These are phyloP conservation scores for Colletotrichum sp. DNA, from an alignment of 2,329 filamentous ascomycete genomes.

Conservation along the genomic window DNA sequence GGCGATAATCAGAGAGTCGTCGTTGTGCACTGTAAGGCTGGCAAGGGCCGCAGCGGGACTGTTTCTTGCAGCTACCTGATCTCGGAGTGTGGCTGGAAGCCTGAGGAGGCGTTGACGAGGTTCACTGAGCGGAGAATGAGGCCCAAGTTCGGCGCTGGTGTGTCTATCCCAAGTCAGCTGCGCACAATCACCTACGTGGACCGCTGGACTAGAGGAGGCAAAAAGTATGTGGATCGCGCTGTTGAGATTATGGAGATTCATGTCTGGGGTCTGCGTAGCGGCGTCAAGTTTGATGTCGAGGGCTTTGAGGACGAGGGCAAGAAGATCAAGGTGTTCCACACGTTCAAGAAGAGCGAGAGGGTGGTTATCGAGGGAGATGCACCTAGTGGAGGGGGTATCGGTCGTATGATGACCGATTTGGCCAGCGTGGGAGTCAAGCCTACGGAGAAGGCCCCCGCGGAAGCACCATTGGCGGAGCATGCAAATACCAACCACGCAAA, in stretches of 20 bases:
- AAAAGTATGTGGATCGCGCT: constrained; percentile 81
- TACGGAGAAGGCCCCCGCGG: constrained; percentile 39
- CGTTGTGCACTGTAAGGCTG: constrained; percentile 96
- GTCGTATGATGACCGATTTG: constrained; percentile 61
- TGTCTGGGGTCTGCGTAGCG: constrained; percentile 85
- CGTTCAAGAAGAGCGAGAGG: constrained; percentile 76
- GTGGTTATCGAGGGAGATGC: constrained; percentile 66
- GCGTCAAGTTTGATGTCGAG: constrained; percentile 86
- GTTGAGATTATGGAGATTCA: constrained; percentile 90
- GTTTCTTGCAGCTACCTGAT: constrained; percentile 90
- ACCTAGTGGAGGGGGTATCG: constrained; percentile 52
- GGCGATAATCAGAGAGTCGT: constrained; percentile 66
- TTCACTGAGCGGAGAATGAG: constrained; percentile 88
- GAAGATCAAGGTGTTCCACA: constrained; percentile 82
- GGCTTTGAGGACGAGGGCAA: constrained; percentile 90
- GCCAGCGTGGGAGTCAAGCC: constrained; percentile 41
- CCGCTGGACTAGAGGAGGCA: constrained; percentile 76
- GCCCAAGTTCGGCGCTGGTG: constrained; percentile 83
- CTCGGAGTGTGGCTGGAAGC: constrained; percentile 73
- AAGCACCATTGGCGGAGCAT: constrained; percentile 35
- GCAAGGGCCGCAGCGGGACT: constrained; percentile 91
- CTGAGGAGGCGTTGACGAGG: constrained; percentile 56
- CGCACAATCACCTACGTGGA: constrained; percentile 90
- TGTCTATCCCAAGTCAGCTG: constrained; percentile 92
- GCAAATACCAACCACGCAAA: constrained; percentile 27